Evolutionary conservation across 1,139 yeast genomes (phyloP).

Genomic region (Arxiozyma slooffiae): DNA sequence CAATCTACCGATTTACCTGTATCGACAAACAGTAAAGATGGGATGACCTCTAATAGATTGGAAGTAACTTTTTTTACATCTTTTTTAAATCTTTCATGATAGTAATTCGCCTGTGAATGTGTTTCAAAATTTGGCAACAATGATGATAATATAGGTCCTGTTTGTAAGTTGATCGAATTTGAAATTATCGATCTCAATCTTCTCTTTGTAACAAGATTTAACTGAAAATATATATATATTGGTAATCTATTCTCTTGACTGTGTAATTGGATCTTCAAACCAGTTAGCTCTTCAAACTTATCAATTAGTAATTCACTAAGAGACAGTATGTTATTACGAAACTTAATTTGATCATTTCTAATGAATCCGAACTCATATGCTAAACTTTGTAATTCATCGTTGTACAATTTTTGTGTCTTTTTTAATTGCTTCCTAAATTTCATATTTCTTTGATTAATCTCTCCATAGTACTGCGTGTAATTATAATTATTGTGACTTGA

Average conservation of each 20-base stretch:
- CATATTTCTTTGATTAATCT: neutral
- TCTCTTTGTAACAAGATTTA: constrained; percentile 13
- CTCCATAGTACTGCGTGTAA: neutral
- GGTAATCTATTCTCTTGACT: constrained; percentile 16
- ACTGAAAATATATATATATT: constrained; percentile 19
- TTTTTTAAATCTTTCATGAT: constrained; percentile 12
- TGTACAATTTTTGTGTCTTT: constrained; percentile 11
- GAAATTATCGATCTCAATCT: constrained; percentile 13
- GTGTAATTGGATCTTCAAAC: constrained; percentile 16
- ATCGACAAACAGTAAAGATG: constrained; percentile 18
- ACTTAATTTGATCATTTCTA: constrained; percentile 20
- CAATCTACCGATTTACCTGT: constrained; percentile 20
- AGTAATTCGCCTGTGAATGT: constrained; percentile 12
- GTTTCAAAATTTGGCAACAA: constrained; percentile 12
- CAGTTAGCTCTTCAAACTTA: constrained; percentile 18
- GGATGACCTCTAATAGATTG: constrained; percentile 15
- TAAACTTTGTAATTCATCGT: constrained; percentile 12
- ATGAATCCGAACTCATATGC: constrained; percentile 19
- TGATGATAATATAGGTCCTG: constrained; percentile 18
- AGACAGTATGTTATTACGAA: constrained; percentile 16
- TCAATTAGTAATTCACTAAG: constrained; percentile 17
- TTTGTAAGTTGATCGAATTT: constrained; percentile 15
- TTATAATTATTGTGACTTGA: neutral
- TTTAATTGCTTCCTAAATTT: constrained; percentile 5
- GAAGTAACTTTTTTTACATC: constrained; percentile 11